A percentile compares a stretch with the other conserved stretches of the same genome.
Evolutionary conservation across 352 stramenopile species (phyloP).

Genomic region (Globisporangium nunn): DNA sequence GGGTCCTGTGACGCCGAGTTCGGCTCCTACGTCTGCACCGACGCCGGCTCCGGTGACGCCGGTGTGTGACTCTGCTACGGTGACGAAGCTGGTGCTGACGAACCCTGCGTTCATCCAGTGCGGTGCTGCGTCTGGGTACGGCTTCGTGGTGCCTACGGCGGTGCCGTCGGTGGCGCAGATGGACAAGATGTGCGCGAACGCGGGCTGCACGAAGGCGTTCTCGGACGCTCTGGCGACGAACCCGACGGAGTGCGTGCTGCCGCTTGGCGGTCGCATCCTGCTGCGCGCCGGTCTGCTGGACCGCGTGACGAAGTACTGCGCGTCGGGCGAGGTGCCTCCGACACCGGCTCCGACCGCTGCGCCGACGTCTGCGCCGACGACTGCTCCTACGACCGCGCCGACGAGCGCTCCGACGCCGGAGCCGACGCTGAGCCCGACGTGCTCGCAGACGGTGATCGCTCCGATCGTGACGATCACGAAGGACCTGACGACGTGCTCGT

Average conservation of each 20-base stretch:
- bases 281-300: neutral
- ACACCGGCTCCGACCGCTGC: neutral
- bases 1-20: neutral
- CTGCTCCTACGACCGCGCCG: slow-evolving; percentile 3
- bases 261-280: slow-evolving; percentile 6
- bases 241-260: slow-evolving; percentile 5
- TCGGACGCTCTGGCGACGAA: slow-evolving; percentile 4
- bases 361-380: slow-evolving; percentile 1
- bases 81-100: slow-evolving; percentile 6
- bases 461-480: slow-evolving; percentile 7
- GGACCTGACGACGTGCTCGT: slow-evolving; percentile 5
- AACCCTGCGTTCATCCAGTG: slow-evolving; percentile 7
- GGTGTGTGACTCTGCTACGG: neutral
- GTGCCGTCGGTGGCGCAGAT: slow-evolving; percentile 1
- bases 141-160: slow-evolving; percentile 2
- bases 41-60: neutral
- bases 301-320: neutral
- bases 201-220: slow-evolving; percentile 4
- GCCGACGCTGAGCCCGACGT: slow-evolving; percentile 4
- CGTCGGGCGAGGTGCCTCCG: neutral
- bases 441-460: slow-evolving; percentile 1
- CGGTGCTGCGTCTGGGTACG: neutral
- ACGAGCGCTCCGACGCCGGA: slow-evolving; percentile 4
- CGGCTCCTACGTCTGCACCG: neutral
- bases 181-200: slow-evolving; percentile 10